phyloP scores from a whole-genome alignment of 768 basidiomycete genomes.

The Termitomyces sp. region DNA sequence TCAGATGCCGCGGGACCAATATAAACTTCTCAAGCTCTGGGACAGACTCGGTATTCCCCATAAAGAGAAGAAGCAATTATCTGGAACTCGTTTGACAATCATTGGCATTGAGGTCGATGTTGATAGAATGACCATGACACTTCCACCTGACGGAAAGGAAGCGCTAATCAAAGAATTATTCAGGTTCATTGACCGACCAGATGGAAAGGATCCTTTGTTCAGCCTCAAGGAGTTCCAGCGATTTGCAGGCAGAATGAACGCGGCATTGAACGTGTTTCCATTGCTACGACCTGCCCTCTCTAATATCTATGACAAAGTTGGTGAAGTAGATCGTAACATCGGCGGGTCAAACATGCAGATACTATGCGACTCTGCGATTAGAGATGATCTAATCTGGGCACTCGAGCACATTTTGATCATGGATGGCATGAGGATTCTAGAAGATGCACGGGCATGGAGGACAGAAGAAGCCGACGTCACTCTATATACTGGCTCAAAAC shows the following conservation, averaged over 20 bases:
- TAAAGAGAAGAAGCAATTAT: constrained; percentile 1
- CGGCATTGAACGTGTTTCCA: constrained; percentile 3
- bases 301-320: background rate
- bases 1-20: background rate
- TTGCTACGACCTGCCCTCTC: background rate
- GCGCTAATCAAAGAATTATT: background rate
- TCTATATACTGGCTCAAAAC: background rate
- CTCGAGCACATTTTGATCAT: background rate
- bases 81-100: background rate
- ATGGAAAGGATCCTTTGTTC: background rate
- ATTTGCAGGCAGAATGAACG: background rate
- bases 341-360: background rate
- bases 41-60: constrained; percentile 2
- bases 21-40: background rate
- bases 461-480: background rate
- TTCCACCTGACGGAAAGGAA: background rate
- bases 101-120: constrained; percentile 4
- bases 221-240: background rate
- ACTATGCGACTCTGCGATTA: background rate
- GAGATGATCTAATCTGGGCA: background rate
- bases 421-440: background rate
- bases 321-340: background rate
- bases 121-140: background rate
- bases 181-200: background rate
- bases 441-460: background rate